Evolutionary conservation across 345 rosid species (phyloP).

Genomic region (Theobroma cacao): DNA sequence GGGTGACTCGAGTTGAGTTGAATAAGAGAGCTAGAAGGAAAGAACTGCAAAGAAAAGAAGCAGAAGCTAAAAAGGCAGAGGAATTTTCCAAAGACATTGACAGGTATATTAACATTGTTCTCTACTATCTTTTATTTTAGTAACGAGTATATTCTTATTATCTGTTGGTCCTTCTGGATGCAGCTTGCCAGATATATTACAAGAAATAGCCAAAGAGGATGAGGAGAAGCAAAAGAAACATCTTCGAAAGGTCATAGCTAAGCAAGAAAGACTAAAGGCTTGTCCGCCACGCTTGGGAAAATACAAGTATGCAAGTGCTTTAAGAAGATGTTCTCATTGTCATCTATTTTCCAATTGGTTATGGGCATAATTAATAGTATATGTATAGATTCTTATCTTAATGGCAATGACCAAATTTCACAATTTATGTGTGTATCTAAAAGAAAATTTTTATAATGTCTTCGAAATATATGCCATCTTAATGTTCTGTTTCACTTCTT

Average conservation of each 20-base stretch:
- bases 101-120: slow-evolving; percentile 32
- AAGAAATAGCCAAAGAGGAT: slow-evolving; percentile 82
- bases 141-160: slow-evolving; percentile 9
- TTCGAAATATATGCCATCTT: neutral
- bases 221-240: slow-evolving; percentile 67
- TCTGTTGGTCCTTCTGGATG: slow-evolving; percentile 10
- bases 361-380: neutral
- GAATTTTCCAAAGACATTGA: slow-evolving; percentile 66
- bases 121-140: neutral
- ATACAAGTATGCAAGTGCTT: slow-evolving; percentile 59
- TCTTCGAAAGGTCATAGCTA: slow-evolving; percentile 49
- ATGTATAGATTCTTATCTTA: neutral
- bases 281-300: slow-evolving; percentile 93
- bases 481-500: neutral
- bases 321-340: neutral
- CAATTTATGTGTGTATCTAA: neutral
- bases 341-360: neutral
- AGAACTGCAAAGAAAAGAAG: slow-evolving; percentile 46
- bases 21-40: slow-evolving; percentile 75
- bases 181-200: slow-evolving; percentile 67
- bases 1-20: slow-evolving; percentile 67
- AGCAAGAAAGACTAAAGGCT: slow-evolving; percentile 67
- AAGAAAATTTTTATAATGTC: neutral
- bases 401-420: neutral
- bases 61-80: slow-evolving; percentile 47